Base-by-base conservation (phyloP, 345 rosid species). In the Excoecaria agallocha region DNA sequence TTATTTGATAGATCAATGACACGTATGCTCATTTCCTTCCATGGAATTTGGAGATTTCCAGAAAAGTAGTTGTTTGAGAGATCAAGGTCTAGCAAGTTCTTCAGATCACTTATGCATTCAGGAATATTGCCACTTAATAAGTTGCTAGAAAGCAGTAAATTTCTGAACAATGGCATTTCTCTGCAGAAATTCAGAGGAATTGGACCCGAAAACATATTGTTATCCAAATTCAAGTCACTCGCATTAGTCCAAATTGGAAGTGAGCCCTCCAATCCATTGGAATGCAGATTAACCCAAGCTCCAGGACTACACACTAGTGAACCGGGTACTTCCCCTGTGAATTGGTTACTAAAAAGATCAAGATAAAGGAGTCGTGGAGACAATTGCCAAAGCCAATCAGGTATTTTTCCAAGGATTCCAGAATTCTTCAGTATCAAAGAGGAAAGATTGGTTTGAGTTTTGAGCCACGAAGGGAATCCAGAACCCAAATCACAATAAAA, bases 231-330 rank as follows among this genome's bases (percentile, higher is more conserved):
- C 3, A 86, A 49, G 48, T 76, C 81, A 8, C 79, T 80, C 60
- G 81, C 86, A 75, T 80, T 85, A 57, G 85, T 80, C 89, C 87
- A 86, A 70, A 73, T 69, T 60, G 90, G 93, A 49, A 85, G 76
- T 41, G 86, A 70, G 35, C 91, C 94, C 39, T 83, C 72, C 63
- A 86, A 87, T 66, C 54, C 49, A 80, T 88, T 84, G 54, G 79
- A 77, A 80, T 87, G 66, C 30, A 74, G 54, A 74, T 60, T 72
- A 67, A 22, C 59, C 78, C 69, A 75, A 75, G 73, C 38, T 12
- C 24, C n/a, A 56, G 52, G 25, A 5, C 20, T 50, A 41, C 57
- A 77, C 10, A 61, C 52, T 7, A 62, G 30, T 13, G 43, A 43
- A 8, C 16, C 55, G 16, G 80, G 76, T 12, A 77, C 22, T 46